Evolutionary conservation across 352 stramenopile species (phyloP).

Genomic region (Bremia lactucae): DNA sequence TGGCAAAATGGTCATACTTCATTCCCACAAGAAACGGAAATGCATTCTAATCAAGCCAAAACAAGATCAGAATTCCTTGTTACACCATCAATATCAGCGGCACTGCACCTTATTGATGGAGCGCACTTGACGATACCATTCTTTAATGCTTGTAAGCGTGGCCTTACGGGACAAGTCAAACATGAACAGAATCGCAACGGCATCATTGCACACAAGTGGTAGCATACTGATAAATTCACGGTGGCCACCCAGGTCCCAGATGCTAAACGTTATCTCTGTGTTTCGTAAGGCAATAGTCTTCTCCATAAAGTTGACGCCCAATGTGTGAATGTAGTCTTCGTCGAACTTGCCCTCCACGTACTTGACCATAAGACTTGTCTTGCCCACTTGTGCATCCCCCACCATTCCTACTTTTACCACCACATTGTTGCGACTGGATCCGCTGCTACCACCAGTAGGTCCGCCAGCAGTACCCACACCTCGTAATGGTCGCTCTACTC

Average conservation of each 20-base stretch:
- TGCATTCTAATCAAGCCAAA: slow-evolving; percentile 45
- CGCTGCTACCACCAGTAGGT: slow-evolving; percentile 14
- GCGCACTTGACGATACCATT: slow-evolving; percentile 88
- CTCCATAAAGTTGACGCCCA: slow-evolving; percentile 94
- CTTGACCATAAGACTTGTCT: slow-evolving; percentile 94
- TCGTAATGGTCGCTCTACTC: slow-evolving; percentile 20
- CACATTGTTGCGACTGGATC: slow-evolving; percentile 74
- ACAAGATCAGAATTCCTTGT: too few relatives aligned
- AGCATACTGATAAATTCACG: slow-evolving; percentile 92
- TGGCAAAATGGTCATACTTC: slow-evolving; percentile 92
- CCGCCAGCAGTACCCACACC: slow-evolving; percentile 16
- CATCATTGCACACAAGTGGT: slow-evolving; percentile 91
- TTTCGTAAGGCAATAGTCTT: slow-evolving; percentile 91
- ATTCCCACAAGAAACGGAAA: slow-evolving; percentile 91
- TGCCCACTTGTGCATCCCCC: slow-evolving; percentile 89
- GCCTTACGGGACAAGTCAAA: slow-evolving; percentile 90
- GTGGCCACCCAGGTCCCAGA: slow-evolving; percentile 91
- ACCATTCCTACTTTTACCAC: slow-evolving; percentile 91
- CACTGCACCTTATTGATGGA: slow-evolving; percentile 79
- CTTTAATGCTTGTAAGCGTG: slow-evolving; percentile 87
- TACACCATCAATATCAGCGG: neutral
- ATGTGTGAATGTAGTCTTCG: slow-evolving; percentile 93
- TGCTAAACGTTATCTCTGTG: slow-evolving; percentile 92
- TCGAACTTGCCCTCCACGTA: slow-evolving; percentile 95
- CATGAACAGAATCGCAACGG: slow-evolving; percentile 92